A percentile compares a stretch with the other conserved stretches of the same genome.
Conservation (phyloP, 192 early-diverging fungal species). For the Polychytrium aggregatum region DNA sequence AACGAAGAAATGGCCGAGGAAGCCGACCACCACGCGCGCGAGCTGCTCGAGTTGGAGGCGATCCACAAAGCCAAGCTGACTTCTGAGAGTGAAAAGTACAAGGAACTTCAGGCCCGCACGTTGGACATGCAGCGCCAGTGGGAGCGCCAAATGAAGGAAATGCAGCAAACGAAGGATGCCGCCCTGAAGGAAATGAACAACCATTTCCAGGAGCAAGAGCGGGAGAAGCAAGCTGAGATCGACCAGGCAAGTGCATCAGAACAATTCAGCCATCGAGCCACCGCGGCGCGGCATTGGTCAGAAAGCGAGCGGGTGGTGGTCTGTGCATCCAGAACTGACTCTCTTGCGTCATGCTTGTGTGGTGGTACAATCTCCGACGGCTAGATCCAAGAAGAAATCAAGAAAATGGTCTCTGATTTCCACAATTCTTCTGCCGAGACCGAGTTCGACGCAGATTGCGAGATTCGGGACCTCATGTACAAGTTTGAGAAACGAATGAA, state of each 20-base stretch:
- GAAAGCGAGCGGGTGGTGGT: too few species aligned
- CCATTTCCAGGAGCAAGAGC: slow-evolving; percentile 27
- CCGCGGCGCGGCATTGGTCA: not conserved
- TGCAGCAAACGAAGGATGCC: slow-evolving; percentile 16
- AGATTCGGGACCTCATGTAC: slow-evolving; percentile 23
- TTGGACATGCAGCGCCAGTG: slow-evolving; percentile 29
- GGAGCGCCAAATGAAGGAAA: slow-evolving; percentile 28
- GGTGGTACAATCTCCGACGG: not conserved
- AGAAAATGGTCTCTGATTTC: slow-evolving; percentile 25
- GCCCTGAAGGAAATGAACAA: slow-evolving; percentile 21
- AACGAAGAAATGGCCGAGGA: slow-evolving; percentile 28
- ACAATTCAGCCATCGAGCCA: not conserved
- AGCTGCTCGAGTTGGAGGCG: slow-evolving; percentile 39
- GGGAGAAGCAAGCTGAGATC: slow-evolving; percentile 31
- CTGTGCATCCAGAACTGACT: too few species aligned
- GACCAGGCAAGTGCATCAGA: slow-evolving; percentile 17
- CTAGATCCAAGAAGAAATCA: slow-evolving; percentile 34
- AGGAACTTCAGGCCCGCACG: slow-evolving; percentile 23
- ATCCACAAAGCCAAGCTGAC: slow-evolving; percentile 45
- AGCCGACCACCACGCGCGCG: slow-evolving; percentile 15
- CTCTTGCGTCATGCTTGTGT: not conserved
- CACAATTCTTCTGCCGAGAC: slow-evolving; percentile 30
- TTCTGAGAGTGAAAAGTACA: slow-evolving; percentile 48
- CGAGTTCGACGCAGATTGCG: slow-evolving; percentile 36
- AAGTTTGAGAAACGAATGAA: slow-evolving; percentile 35